Evolutionary conservation across 1,284 basidiomycete species (phyloP).

Genomic region (Ganoderma lingzhi): DNA sequence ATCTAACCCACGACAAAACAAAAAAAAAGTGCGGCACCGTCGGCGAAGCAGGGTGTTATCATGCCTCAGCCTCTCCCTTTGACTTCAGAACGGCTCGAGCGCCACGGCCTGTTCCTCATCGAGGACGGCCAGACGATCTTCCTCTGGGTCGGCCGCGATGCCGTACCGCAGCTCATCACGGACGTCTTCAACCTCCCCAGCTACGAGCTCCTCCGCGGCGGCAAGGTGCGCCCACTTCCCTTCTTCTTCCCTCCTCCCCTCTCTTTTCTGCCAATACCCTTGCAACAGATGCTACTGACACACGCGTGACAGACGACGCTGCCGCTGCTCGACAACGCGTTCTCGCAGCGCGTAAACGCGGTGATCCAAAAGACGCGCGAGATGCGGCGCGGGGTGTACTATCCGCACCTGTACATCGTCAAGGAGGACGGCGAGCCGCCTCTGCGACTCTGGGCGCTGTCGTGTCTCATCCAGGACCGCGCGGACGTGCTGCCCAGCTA

Average conservation of each 20-base stretch:
- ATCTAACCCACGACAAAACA: background rate
- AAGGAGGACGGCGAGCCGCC: slow-evolving; percentile 98
- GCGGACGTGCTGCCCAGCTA: slow-evolving; percentile 96
- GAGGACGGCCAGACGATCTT: slow-evolving; percentile 99
- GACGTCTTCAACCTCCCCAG: slow-evolving; percentile 94
- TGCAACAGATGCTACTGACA: background rate
- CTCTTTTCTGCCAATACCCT: background rate
- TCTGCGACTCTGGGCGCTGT: slow-evolving; percentile 93
- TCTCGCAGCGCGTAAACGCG: slow-evolving; percentile 93
- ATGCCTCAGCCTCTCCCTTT: slow-evolving; percentile 90
- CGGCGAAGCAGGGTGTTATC: slow-evolving; percentile 82
- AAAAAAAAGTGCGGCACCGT: slow-evolving; percentile 74
- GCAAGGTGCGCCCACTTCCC: slow-evolving; percentile 70
- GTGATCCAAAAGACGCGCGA: slow-evolving; percentile 94
- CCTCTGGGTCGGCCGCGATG: slow-evolving; percentile 97
- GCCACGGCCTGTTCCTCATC: slow-evolving; percentile 96
- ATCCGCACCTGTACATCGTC: slow-evolving; percentile 95
- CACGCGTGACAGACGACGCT: slow-evolving; percentile 75
- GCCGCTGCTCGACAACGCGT: slow-evolving; percentile 89
- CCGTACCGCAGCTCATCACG: slow-evolving; percentile 92
- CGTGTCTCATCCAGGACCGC: slow-evolving; percentile 94
- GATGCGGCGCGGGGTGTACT: slow-evolving; percentile 89
- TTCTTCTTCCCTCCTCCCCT: background rate
- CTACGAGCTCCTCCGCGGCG: slow-evolving; percentile 90
- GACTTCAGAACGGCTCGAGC: slow-evolving; percentile 92